phyloP scores from a whole-genome alignment of 257 asterid species.

The Primulina huaijiensis region DNA sequence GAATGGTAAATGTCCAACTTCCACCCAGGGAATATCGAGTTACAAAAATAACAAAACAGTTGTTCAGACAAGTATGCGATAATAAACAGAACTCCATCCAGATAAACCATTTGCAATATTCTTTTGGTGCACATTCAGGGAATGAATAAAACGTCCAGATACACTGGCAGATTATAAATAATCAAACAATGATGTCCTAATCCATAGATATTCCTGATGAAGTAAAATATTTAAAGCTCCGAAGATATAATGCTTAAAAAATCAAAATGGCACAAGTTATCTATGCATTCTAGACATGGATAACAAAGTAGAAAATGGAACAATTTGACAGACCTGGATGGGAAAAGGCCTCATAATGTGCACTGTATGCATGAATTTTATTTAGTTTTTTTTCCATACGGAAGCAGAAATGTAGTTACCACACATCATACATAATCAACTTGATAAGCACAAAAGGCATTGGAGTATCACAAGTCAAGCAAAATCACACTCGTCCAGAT shows the following conservation, averaged over 20 bases:
- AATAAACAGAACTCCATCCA: conserved; percentile 10
- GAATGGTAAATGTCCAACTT: conserved; percentile 12
- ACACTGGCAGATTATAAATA: background rate
- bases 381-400: background rate
- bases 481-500: background rate
- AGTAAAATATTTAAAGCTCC: conserved; percentile 2
- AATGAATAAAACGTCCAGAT: background rate
- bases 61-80: background rate
- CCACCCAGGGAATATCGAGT: conserved; percentile 6
- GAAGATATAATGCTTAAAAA: background rate
- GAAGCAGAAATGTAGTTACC: background rate
- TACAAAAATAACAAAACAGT: conserved; percentile 1
- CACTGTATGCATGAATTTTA: background rate
- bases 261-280: background rate
- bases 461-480: conserved; percentile 1
- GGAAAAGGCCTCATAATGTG: background rate
- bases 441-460: background rate
- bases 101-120: conserved; percentile 14
- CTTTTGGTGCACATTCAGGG: background rate
- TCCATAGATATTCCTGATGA: conserved; percentile 9
- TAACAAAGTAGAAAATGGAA: background rate
- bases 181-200: background rate
- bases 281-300: background rate
- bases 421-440: background rate
- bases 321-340: background rate